A percentile compares a stretch with the other conserved stretches of the same genome.
These are phyloP conservation scores for Magnolia kwangsiensis DNA, from an alignment of 164 flowering plant genomes.

Conservation along the genomic window DNA sequence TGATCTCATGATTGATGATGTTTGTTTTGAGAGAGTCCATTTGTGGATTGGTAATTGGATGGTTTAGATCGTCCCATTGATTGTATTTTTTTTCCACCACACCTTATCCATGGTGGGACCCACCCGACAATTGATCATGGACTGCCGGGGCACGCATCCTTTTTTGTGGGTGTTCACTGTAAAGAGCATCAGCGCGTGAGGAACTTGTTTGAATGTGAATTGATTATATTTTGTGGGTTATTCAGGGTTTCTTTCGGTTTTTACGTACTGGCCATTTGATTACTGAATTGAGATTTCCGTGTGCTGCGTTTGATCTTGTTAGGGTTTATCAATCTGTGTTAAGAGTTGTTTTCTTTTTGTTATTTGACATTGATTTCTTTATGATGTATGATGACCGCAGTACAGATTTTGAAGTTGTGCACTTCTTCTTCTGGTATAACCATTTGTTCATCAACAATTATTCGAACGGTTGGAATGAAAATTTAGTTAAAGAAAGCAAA, in stretches of 20 bases:
- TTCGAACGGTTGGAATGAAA: too few species aligned
- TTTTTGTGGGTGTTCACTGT: too few species aligned
- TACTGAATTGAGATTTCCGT: not conserved
- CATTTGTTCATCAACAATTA: too few species aligned
- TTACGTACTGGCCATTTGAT: not conserved
- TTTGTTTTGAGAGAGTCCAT: too few species aligned
- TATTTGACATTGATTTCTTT: too few species aligned
- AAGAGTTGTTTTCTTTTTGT: too few species aligned
- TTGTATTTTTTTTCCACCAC: not conserved
- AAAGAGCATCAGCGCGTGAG: too few species aligned
- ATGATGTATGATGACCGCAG: too few species aligned
- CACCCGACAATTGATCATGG: not conserved
- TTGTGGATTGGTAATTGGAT: not conserved
- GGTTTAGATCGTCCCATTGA: not conserved
- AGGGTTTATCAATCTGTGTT: too few species aligned
- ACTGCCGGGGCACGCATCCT: not conserved
- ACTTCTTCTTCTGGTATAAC: too few species aligned
- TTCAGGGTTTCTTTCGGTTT: constrained; percentile 3
- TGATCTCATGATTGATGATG: not conserved
- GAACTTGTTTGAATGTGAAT: not conserved
- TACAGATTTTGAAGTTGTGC: too few species aligned
- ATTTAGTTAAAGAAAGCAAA: too few species aligned
- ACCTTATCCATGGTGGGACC: not conserved
- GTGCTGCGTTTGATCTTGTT: not conserved
- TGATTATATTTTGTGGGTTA: not conserved